Percentiles rank a stretch among this genome's conserved stretches.
Conservation (phyloP, 148 eudicot genomes). For the Vaccinium vitisidaea region DNA sequence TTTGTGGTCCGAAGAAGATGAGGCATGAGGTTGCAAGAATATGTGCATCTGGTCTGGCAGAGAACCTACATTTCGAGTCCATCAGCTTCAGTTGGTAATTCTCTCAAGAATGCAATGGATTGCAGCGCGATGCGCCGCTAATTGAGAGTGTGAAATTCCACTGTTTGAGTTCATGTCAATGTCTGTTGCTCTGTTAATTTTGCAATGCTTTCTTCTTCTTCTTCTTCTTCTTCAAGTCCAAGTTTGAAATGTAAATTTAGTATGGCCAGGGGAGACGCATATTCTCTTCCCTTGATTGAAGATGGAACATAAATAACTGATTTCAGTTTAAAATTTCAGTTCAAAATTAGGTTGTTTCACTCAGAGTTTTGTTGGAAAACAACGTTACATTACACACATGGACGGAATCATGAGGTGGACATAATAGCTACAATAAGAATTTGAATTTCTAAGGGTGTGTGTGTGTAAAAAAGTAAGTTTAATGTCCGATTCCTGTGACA, state of each 20-base stretch:
- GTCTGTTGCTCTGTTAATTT: not conserved
- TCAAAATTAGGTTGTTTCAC: not conserved
- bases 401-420: too few relatives aligned
- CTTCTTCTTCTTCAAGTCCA: not conserved
- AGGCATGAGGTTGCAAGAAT: constrained; percentile 79
- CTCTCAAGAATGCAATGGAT: not conserved
- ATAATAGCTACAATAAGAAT: too few relatives aligned
- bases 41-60: constrained; percentile 62
- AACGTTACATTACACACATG: too few relatives aligned
- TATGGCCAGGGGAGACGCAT: not conserved
- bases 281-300: constrained; percentile 4
- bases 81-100: constrained; percentile 89
- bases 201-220: not conserved
- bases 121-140: not conserved
- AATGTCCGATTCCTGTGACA: too few relatives aligned
- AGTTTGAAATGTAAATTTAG: constrained; percentile 12
- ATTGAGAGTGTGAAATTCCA: not conserved
- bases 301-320: not conserved
- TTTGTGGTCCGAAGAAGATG: constrained; percentile 69
- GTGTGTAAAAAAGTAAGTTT: too few relatives aligned
- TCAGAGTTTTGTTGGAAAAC: too few relatives aligned
- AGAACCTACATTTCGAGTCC: constrained; percentile 77
- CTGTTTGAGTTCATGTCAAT: not conserved
- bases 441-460: too few relatives aligned
- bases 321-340: not conserved